phyloP scores from a whole-genome alignment of 2,329 filamentous ascomycete genomes.

The Diaporthe longicolla region DNA sequence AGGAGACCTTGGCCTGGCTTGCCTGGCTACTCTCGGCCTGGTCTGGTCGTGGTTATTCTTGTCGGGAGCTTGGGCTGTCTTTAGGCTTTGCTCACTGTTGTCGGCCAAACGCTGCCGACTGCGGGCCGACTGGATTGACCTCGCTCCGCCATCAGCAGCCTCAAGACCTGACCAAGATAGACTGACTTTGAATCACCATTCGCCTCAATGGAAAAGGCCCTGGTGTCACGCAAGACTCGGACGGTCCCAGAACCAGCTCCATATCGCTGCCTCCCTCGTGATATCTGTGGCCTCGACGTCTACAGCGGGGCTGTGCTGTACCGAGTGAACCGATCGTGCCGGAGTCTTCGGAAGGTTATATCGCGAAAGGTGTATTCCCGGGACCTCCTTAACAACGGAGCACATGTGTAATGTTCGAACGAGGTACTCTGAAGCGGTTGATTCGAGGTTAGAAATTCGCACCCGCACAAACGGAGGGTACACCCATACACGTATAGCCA shows the following conservation, averaged over 20 bases:
- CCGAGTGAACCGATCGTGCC: background rate
- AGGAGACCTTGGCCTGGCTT: background rate
- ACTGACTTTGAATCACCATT: background rate
- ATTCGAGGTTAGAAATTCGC: too few species aligned
- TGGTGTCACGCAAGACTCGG: background rate
- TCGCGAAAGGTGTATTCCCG: background rate
- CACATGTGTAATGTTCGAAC: too few species aligned
- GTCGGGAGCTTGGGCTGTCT: slow-evolving; percentile 3
- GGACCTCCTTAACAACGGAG: too few species aligned
- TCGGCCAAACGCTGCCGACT: background rate
- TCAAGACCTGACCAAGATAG: background rate
- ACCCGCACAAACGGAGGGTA: too few species aligned
- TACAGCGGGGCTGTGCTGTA: too few species aligned
- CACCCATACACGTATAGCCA: too few species aligned
- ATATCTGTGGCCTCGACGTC: too few species aligned
- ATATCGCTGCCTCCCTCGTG: too few species aligned
- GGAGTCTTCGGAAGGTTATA: background rate
- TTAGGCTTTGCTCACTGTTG: too few species aligned
- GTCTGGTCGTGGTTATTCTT: background rate
- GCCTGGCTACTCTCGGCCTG: background rate
- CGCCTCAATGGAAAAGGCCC: background rate
- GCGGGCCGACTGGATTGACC: slow-evolving; percentile 10
- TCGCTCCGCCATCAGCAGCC: background rate
- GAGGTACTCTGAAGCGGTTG: too few species aligned
- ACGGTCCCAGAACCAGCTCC: background rate